Conservation (phyloP, 2,329 filamentous ascomycete species). For the Colletotrichum sp. region DNA sequence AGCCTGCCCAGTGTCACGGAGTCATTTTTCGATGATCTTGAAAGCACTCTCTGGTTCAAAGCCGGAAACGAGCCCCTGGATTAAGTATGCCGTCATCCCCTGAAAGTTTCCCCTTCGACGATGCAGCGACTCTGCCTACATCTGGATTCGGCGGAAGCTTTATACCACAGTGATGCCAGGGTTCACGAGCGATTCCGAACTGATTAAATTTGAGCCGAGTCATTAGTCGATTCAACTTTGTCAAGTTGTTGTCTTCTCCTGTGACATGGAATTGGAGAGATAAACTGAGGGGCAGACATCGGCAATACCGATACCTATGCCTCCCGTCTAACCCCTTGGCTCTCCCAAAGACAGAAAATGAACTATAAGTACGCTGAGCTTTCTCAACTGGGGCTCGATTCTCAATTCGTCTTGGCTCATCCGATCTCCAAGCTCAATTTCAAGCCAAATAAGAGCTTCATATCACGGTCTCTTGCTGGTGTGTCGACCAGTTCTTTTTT, state of each 20-base stretch:
- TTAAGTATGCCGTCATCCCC: background rate
- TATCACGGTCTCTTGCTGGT: background rate
- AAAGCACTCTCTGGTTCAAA: background rate
- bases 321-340: background rate
- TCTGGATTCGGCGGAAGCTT: background rate
- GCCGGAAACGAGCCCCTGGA: background rate
- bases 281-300: background rate
- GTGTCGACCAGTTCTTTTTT: background rate
- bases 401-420: background rate
- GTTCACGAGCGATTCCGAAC: background rate
- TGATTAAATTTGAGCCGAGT: background rate
- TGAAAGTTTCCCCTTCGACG: background rate
- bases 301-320: background rate
- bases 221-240: background rate
- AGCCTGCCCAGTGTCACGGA: background rate
- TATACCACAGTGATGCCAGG: background rate
- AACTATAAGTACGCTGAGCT: background rate
- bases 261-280: background rate
- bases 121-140: background rate
- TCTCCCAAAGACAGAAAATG: background rate
- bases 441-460: background rate
- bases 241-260: background rate
- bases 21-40: background rate
- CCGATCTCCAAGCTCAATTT: background rate
- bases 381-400: background rate